Evolutionary conservation across 495 filamentous ascomycete genomes (phyloP), one percentile per base, ranked within the genome.

Genomic region (Xylaria longipes): DNA sequence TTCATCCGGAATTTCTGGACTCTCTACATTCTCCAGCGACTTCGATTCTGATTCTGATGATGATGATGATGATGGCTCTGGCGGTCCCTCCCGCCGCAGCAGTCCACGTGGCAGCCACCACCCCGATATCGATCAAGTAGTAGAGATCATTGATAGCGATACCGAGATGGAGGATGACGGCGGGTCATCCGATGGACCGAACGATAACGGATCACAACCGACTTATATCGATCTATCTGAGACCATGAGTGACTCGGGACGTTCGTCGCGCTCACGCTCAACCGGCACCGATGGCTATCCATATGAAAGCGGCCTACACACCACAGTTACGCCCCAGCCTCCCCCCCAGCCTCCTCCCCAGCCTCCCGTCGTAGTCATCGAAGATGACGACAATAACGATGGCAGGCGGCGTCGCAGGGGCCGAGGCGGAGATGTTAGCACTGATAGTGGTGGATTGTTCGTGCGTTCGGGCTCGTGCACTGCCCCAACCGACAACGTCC

Each of bases 1-100:
- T 14, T 35, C 25, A 20, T 69, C 41, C 20, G 29, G 12, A 0
- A 31, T 22, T n/a, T 66, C 64, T 29, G n/a, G 35, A n/a, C 11
- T 33, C 12, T 48, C 61, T 20, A 11, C 12, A 8, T 50, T 66
- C 46, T 39, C 29, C 33, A 4, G 3, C 20, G 76, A n/a, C 11
- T 41, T 50, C 29, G 14, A 11, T 29, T 43, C 68, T 58, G 76
- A 37, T 29, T 70, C 33, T 37, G 73, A 12, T 63, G 46, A 20
- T 57, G 65, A 69, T 5, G 71, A 31, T 50, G 72, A 12, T 63
- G 52, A 17, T 52, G 65, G 62, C 3, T 61, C 54, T n/a, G 27
- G 17, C 1, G 15, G n/a, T 29, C 54, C 58, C 31, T 58, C 60
- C 8, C 50, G 65, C 0, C 41, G 58, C 5, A 33, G 58, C 1